These are phyloP conservation scores for Tetracladium setigerum DNA, from an alignment of 495 filamentous ascomycete genomes.

Conservation along the genomic window DNA sequence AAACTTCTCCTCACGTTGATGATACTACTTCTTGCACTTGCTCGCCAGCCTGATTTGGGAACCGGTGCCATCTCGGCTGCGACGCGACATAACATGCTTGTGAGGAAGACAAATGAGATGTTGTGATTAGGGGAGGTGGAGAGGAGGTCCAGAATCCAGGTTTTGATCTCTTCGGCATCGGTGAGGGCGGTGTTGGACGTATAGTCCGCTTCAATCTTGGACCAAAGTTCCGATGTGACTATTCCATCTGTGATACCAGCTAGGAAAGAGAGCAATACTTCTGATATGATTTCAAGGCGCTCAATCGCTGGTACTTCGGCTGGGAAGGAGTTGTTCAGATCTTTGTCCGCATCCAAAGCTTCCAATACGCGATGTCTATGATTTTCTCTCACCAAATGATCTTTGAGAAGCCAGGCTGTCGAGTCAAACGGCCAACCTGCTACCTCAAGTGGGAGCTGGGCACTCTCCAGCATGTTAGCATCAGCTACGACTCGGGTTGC, in stretches of 20 bases:
- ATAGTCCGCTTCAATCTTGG: conserved; percentile 57
- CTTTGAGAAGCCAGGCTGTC: conserved; percentile 25
- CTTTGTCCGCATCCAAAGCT: conserved; percentile 59
- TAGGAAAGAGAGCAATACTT: conserved; percentile 64
- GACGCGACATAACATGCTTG: conserved; percentile 57
- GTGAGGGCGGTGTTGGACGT: conserved; percentile 35
- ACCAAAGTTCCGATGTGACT: conserved; percentile 61
- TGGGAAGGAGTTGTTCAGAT: conserved; percentile 49
- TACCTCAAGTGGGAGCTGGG: conserved; percentile 39
- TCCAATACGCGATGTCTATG: conserved; percentile 40
- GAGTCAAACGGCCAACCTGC: conserved; percentile 71
- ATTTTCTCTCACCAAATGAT: conserved; percentile 12
- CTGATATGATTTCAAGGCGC: conserved; percentile 60
- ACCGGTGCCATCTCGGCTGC: conserved; percentile 39
- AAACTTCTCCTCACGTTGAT: conserved; percentile 31
- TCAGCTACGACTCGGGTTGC: conserved; percentile 71
- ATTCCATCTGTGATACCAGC: conserved; percentile 66
- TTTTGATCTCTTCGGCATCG: conserved; percentile 55
- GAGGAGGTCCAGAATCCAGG: conserved; percentile 65
- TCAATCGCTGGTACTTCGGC: conserved; percentile 51
- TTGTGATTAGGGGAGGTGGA: conserved; percentile 66
- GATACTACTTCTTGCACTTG: conserved; percentile 25
- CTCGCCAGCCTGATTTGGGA: conserved; percentile 18
- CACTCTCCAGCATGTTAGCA: conserved; percentile 65
- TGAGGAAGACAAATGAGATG: conserved; percentile 80